A percentile compares a stretch with the other conserved stretches of the same genome.
Conservation (phyloP, 345 rosid species). For the Eucalyptus pauciflora region DNA sequence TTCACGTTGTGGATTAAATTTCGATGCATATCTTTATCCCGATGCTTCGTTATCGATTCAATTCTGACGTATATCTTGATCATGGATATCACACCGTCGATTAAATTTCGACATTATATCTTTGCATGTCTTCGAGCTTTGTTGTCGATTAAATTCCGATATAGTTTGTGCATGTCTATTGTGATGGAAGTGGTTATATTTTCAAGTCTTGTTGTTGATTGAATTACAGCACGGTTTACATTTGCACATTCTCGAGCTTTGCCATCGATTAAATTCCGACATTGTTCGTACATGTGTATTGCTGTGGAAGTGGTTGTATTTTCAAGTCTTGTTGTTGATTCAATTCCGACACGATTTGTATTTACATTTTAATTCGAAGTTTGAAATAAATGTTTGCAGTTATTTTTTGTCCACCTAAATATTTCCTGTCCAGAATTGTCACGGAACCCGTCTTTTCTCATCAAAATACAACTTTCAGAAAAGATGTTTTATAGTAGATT, state of each 20-base stretch:
- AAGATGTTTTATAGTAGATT: fast-evolving
- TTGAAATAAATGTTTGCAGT: too few relatives aligned
- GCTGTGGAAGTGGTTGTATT: too few relatives aligned
- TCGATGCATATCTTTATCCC: fast-evolving
- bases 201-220: too few relatives aligned
- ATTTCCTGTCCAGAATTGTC: fast-evolving
- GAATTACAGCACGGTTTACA: fast-evolving
- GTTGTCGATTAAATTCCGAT: fast-evolving
- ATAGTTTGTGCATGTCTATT: fast-evolving
- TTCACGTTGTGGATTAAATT: fast-evolving
- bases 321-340: fast-evolving
- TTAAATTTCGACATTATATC: fast-evolving
- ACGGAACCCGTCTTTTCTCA: fast-evolving
- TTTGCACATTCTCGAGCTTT: too few relatives aligned
- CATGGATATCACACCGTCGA: fast-evolving
- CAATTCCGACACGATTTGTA: too few relatives aligned
- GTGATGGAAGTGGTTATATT: too few relatives aligned
- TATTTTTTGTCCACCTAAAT: fast-evolving
- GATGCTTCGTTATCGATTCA: fast-evolving
- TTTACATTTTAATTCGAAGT: too few relatives aligned
- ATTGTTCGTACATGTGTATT: fast-evolving
- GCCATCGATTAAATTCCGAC: too few relatives aligned
- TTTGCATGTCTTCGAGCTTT: too few relatives aligned
- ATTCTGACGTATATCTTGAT: fast-evolving
- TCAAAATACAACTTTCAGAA: fast-evolving